Evolutionary conservation across 345 rosid genomes (phyloP).

Genomic region (Eucalyptus erythrocorys): DNA sequence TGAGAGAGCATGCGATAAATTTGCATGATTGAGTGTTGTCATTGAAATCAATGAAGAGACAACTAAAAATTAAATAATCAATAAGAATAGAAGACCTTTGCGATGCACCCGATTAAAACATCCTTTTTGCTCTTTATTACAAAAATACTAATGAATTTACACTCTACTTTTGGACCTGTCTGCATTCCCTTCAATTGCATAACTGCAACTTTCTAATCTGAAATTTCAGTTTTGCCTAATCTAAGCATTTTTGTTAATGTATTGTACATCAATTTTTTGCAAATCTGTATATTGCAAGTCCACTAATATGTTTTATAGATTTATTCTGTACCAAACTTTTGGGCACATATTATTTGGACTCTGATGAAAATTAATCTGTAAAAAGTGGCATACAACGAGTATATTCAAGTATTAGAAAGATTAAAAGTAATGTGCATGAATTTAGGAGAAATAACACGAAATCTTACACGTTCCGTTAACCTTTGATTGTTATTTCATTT

Average conservation of each 20-base stretch:
- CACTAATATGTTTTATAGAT: background rate
- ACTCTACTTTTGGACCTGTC: background rate
- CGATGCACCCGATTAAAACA: no score
- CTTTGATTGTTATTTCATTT: no score
- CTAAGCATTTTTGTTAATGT: background rate
- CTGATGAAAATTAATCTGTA: background rate
- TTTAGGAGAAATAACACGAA: background rate
- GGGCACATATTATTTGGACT: background rate
- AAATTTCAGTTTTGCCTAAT: background rate
- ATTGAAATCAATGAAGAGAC: background rate
- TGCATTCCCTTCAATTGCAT: background rate
- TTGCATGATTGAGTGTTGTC: background rate
- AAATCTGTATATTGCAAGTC: background rate
- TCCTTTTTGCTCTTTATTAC: no score
- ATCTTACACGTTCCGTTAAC: no score
- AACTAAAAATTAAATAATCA: background rate
- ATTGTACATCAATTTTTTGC: background rate
- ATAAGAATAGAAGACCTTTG: no score
- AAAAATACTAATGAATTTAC: no score
- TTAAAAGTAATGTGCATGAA: fast-evolving
- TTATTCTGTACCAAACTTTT: background rate
- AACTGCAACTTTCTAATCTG: background rate
- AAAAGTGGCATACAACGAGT: background rate
- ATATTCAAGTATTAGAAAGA: background rate
- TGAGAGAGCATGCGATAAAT: background rate